phyloP scores from a whole-genome alignment of 805 yeast species.

The Cyberlindnera mycetangii region DNA sequence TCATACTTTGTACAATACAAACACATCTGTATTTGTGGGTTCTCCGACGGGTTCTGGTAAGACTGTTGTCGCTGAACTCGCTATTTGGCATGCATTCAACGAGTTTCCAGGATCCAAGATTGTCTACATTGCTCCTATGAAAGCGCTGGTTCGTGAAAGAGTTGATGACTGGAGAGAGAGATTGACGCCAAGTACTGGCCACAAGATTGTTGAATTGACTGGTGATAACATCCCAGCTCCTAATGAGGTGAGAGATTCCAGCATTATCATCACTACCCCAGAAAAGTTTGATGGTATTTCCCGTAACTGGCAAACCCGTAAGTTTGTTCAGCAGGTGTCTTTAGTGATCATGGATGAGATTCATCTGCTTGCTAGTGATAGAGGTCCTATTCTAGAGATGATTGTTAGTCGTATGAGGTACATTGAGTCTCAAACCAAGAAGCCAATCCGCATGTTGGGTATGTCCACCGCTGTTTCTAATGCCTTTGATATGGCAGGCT shows the following conservation, averaged over 20 bases:
- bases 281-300: slow-evolving; percentile 98
- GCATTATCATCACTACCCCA: slow-evolving; percentile 89
- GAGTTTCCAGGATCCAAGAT: slow-evolving; percentile 86
- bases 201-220: slow-evolving; percentile 82
- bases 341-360: slow-evolving; percentile 93
- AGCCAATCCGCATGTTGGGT: slow-evolving; percentile 86
- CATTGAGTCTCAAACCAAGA: slow-evolving; percentile 91
- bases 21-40: slow-evolving; percentile 84
- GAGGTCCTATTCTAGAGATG: slow-evolving; percentile 97
- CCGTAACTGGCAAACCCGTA: slow-evolving; percentile 86
- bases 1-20: slow-evolving; percentile 78
- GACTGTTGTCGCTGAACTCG: slow-evolving; percentile 94
- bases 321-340: slow-evolving; percentile 79
- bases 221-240: slow-evolving; percentile 92
- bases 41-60: slow-evolving; percentile 99
- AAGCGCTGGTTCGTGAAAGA: slow-evolving; percentile 94
- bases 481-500: slow-evolving; percentile 91
- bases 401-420: slow-evolving; percentile 90
- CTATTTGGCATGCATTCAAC: slow-evolving; percentile 93
- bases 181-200: slow-evolving; percentile 80
- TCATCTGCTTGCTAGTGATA: slow-evolving; percentile 92
- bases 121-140: slow-evolving; percentile 89
- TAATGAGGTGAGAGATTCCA: slow-evolving; percentile 76
- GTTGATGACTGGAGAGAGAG: slow-evolving; percentile 84
- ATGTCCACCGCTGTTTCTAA: slow-evolving; percentile 93